phyloP scores from a whole-genome alignment of 2,329 filamentous ascomycete species.

The Claviceps sp. region DNA sequence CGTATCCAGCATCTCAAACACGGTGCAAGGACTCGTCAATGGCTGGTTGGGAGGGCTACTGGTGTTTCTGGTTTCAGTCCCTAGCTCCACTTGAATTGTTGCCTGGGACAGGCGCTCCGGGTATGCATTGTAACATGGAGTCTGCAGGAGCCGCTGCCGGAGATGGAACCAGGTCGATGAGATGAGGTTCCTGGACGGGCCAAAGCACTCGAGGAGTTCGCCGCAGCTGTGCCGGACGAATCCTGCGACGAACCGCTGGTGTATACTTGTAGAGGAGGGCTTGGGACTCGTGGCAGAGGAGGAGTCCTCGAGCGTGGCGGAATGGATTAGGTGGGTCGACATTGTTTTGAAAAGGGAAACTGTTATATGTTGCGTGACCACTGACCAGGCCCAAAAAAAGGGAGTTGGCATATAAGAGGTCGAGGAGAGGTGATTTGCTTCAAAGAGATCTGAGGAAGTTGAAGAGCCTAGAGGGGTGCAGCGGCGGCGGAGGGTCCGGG shows the following conservation, averaged over 20 bases:
- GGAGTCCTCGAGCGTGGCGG: not conserved
- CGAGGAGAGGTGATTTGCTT: no score
- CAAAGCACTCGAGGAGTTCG: slow-evolving; percentile 5
- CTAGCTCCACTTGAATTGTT: not conserved
- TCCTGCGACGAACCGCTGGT: slow-evolving; percentile 5
- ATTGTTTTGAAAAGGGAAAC: no score
- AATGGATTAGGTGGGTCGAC: not conserved
- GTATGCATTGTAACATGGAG: slow-evolving; percentile 2
- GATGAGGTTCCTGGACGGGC: not conserved
- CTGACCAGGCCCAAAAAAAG: not conserved
- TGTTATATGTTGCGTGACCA: not conserved
- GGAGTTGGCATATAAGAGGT: no score
- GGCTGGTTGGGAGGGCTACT: not conserved
- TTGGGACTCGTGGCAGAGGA: not conserved
- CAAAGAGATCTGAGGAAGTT: no score
- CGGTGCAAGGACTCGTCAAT: not conserved
- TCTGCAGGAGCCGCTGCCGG: slow-evolving; percentile 2
- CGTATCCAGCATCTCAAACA: not conserved
- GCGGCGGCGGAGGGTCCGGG: no score
- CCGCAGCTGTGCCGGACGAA: slow-evolving; percentile 5
- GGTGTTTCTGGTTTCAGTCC: not conserved
- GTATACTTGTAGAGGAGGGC: not conserved
- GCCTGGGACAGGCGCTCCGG: not conserved
- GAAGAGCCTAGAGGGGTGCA: no score
- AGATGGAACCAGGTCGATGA: slow-evolving; percentile 1